Conservation (phyloP, 1,284 basidiomycete species). For the Cerrena zonata region DNA sequence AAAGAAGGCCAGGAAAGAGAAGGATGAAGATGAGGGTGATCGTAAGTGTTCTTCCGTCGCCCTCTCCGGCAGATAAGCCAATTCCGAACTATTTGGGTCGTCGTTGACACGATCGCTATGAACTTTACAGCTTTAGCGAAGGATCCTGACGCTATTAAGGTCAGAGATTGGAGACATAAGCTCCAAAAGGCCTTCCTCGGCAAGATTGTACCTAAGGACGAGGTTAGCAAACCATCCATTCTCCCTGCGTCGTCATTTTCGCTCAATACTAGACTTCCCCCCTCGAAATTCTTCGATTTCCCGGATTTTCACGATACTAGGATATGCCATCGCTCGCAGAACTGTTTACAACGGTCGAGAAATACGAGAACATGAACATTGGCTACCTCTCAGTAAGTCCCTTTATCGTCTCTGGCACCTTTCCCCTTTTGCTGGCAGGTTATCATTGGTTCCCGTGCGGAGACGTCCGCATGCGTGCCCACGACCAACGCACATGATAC, state of each 20-base stretch:
- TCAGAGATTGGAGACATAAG: conserved; percentile 85
- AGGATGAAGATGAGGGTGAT: conserved; percentile 55
- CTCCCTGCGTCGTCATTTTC: conserved; percentile 11
- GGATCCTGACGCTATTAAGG: conserved; percentile 71
- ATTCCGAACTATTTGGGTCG: no score
- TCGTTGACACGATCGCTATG: not conserved
- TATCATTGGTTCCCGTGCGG: conserved; percentile 17
- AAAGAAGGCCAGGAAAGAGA: conserved; percentile 63
- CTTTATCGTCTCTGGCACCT: not conserved
- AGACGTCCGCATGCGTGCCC: conserved; percentile 12
- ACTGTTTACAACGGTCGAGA: conserved; percentile 80
- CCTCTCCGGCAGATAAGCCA: not conserved
- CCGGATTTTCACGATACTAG: conserved; percentile 35
- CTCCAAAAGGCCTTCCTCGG: conserved; percentile 85
- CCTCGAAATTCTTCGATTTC: no score
- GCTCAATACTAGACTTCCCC: no score
- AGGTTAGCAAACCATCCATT: conserved; percentile 34
- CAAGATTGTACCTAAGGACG: conserved; percentile 53
- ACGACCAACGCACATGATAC: not conserved
- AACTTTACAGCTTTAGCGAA: conserved; percentile 15
- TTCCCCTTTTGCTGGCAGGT: conserved; percentile 12
- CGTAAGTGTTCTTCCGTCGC: conserved; percentile 31
- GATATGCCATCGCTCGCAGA: conserved; percentile 76
- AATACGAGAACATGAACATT: conserved; percentile 77
- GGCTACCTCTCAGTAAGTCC: conserved; percentile 70